phyloP scores from a whole-genome alignment of 1,139 yeast genomes.

The Kodamaea anthophila region DNA sequence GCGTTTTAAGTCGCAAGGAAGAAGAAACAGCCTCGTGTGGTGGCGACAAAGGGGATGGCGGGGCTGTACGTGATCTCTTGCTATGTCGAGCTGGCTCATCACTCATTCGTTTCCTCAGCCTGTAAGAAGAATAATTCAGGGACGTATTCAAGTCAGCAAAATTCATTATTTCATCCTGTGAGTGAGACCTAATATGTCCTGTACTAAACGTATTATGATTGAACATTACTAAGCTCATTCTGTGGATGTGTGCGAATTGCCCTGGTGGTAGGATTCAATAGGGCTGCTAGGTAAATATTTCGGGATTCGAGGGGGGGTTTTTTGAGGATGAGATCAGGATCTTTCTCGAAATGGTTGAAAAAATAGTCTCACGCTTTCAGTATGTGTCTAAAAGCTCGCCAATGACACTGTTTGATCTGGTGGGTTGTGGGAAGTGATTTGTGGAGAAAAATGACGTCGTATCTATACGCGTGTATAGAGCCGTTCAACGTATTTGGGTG shows the following conservation, averaged over 20 bases:
- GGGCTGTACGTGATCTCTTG: constrained; percentile 47
- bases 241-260: constrained; percentile 1
- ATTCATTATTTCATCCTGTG: constrained; percentile 23
- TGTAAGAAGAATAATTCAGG: constrained; percentile 3
- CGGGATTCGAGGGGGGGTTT: constrained; percentile 4
- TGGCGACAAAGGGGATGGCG: constrained; percentile 34
- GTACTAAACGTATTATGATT: constrained; percentile 25
- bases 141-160: too few relatives aligned
- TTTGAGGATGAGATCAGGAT: constrained; percentile 8
- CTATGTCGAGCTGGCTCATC: constrained; percentile 22
- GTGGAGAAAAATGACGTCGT: too few relatives aligned
- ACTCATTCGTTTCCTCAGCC: constrained; percentile 6
- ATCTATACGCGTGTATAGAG: too few relatives aligned
- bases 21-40: constrained; percentile 18
- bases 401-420: too few relatives aligned
- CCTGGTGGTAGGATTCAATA: constrained; percentile 1
- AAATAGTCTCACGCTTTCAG: too few relatives aligned
- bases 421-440: too few relatives aligned
- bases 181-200: constrained; percentile 30
- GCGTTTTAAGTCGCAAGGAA: constrained; percentile 5
- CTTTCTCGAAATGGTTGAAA: constrained; percentile 5
- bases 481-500: constrained; percentile 3
- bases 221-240: constrained; percentile 21
- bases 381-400: too few relatives aligned
- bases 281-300: constrained; percentile 6